Base-by-base conservation (phyloP, 495 filamentous ascomycete genomes). In the Aspergillus asperescens region DNA sequence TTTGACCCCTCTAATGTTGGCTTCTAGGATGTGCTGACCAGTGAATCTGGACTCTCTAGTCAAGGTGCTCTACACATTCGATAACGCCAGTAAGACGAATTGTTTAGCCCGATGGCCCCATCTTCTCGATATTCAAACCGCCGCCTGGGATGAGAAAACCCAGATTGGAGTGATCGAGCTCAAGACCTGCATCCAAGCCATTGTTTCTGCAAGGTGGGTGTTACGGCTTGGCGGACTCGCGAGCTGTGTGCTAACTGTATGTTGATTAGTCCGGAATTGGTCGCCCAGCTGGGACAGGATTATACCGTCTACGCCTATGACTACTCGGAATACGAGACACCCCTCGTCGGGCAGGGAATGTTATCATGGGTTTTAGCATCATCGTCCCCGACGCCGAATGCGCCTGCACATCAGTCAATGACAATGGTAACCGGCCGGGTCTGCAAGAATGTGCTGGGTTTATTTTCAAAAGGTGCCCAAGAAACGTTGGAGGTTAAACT, bases 261-360 rank as follows among this genome's bases (percentile, higher is more conserved):
- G 13, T 56, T 39, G 65, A 27, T n/a, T 24, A 95, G 90, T 63
- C 93, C 93, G 32, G 93, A 98, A 70, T 73, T 98, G 20, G 78
- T 96, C 45, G 85, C 87, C 34, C 82, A 85, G 54, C 75, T 87
- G 29, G 89, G 90, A 47, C 87, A 84, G 56, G 94, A 98, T 70
- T 97, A 94, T 62, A 95, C 89, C 10, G 84, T 98, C 50, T 98
- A 98, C 69, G 92, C 93, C 18, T 90, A 88, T 70, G 93, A 98
- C 62, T 97, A 90, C 68, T 97, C 93, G 6, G 93, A 98, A 69
- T 86, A 87, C 50, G 90, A 95, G 56, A 87, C 84, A 5, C 93
- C 93, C 40, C 79, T 96, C 50, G 92, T 96, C 9, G 93, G 93
- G 15, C 94, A 96, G 66, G 93, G 93, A 49, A 88, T 97, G 87